Percentiles rank a stretch among this genome's conserved stretches.
These are phyloP conservation scores for Vitis vinifera DNA, from an alignment of 164 flowering plant species.

Conservation along the genomic window ASM3070453v1 NC_081820.1:7337001-7337500, in stretches of 20 bases:
- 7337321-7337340: background rate
- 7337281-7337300: background rate
- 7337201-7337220: background rate
- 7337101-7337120: no score
- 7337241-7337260: background rate
- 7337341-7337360: background rate
- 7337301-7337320: background rate
- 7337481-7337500: constrained; percentile 88
- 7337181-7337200: background rate
- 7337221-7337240: background rate
- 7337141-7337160: no score
- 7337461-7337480: background rate
- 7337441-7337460: constrained; percentile 1
- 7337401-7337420: no score
- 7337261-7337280: background rate
- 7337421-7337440: no score
- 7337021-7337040: no score
- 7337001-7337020: background rate
- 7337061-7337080: no score
- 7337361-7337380: background rate
- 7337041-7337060: background rate
- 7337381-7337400: no score
- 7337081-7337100: no score
- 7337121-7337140: no score
- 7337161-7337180: background rate